Percentiles rank a stretch among this genome's conserved stretches.
These are phyloP conservation scores for Helotiales sp. DNA, from an alignment of 2,329 filamentous ascomycete species.

Conservation along the genomic window DNA sequence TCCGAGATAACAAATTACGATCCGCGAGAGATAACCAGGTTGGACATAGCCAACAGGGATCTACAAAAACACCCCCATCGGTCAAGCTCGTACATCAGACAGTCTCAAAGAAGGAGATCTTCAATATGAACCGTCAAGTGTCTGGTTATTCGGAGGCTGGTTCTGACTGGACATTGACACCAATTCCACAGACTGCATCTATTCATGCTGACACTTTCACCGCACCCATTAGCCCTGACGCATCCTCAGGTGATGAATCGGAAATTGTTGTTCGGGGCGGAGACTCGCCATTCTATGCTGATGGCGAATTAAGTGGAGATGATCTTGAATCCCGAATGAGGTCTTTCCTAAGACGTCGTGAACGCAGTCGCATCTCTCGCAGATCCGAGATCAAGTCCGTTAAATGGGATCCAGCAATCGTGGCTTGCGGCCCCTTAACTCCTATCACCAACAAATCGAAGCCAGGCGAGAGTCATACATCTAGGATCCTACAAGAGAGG, in stretches of 20 bases:
- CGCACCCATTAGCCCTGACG: not conserved
- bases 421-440: constrained; percentile 23
- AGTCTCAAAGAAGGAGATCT: not conserved
- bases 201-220: not conserved
- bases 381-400: constrained; percentile 30
- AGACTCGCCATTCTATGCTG: constrained; percentile 10
- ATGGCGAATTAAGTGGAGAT: constrained; percentile 16
- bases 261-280: not conserved
- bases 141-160: not conserved
- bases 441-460: constrained; percentile 11
- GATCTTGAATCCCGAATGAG: constrained; percentile 24
- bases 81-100: not conserved
- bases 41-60: not conserved
- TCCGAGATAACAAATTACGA: not conserved
- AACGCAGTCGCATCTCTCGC: not conserved
- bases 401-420: constrained; percentile 35
- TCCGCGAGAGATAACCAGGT: not conserved
- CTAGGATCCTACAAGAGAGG: not conserved
- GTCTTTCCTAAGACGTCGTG: constrained; percentile 19
- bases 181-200: not conserved
- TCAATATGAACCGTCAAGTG: not conserved
- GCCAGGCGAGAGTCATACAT: not conserved
- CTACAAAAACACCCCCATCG: not conserved
- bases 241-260: not conserved
- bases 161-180: not conserved